Evolutionary conservation across 441 rosid genomes (phyloP).

Genomic region (Brassica balearica): DNA sequence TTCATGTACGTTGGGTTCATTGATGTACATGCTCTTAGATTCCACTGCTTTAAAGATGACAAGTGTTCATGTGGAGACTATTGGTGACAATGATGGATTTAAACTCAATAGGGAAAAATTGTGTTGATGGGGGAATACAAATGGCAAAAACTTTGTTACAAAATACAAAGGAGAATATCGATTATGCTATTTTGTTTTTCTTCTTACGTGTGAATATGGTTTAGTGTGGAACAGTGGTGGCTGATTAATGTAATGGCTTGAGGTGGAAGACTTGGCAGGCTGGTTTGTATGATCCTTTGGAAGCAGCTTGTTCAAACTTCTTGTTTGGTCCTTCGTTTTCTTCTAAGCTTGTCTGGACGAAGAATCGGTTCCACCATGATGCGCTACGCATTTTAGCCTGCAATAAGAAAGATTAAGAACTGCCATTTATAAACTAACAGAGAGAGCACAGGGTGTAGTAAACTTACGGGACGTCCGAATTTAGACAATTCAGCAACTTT

Average conservation of each 20-base stretch:
- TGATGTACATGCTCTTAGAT: background rate
- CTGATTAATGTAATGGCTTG: constrained; percentile 60
- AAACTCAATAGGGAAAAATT: too few species aligned
- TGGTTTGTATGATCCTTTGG: constrained; percentile 69
- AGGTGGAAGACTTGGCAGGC: constrained; percentile 90
- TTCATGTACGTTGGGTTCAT: background rate
- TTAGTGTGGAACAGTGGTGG: constrained; percentile 29
- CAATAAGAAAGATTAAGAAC: background rate
- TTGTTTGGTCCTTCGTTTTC: constrained; percentile 76
- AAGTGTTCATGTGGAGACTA: too few species aligned
- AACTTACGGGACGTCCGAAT: constrained; percentile 73
- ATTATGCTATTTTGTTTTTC: constrained; percentile 18
- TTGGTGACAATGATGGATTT: too few species aligned
- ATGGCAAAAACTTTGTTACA: constrained; percentile 33
- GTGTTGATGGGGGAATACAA: constrained; percentile 35
- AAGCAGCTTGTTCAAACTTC: constrained; percentile 81
- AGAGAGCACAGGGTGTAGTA: background rate
- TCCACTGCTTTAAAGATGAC: too few species aligned
- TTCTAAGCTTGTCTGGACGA: constrained; percentile 83
- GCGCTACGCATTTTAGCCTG: constrained; percentile 95
- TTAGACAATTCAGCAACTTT: constrained; percentile 70
- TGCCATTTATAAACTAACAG: too few species aligned
- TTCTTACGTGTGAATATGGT: constrained; percentile 39
- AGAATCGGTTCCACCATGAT: constrained; percentile 89
- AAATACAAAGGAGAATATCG: constrained; percentile 38